These are phyloP conservation scores for Botrytis tulipae DNA, from an alignment of 2,329 filamentous ascomycete species.

Conservation along the genomic window DNA sequence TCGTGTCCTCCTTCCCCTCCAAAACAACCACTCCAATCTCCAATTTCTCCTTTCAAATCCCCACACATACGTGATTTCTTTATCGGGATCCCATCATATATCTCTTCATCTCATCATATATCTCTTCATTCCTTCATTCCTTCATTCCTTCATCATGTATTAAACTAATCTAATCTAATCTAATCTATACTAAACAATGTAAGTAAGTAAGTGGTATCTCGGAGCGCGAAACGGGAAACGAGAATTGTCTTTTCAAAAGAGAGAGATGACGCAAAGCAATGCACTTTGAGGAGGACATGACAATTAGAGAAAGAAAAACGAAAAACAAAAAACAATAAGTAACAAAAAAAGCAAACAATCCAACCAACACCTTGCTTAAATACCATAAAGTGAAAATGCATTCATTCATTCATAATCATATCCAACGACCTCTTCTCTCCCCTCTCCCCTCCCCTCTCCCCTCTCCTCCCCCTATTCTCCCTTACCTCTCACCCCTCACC, in stretches of 20 bases:
- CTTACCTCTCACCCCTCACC: fast-evolving
- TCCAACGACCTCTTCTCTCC: not conserved
- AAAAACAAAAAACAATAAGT: not conserved
- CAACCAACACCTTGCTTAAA: constrained; percentile 7
- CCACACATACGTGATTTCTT: too few relatives aligned
- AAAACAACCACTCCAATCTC: too few relatives aligned
- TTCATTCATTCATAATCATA: not conserved
- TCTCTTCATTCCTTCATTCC: not conserved
- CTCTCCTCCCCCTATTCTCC: not conserved
- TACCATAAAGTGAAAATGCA: not conserved
- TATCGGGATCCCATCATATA: too few relatives aligned
- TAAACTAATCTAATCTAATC: not conserved
- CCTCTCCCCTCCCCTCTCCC: not conserved
- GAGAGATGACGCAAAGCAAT: not conserved
- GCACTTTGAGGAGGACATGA: not conserved
- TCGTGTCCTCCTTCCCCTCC: too few relatives aligned
- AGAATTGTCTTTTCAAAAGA: not conserved
- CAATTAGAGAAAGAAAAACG: not conserved
- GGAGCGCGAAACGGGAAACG: not conserved
- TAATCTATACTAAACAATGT: not conserved
- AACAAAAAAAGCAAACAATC: not conserved
- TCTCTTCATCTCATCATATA: not conserved
- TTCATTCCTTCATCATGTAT: not conserved
- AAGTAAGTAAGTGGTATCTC: not conserved
- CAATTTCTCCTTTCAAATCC: too few relatives aligned